Evolutionary conservation across 306 rosid genomes (phyloP).

Genomic region (Cercis canadensis): DNA sequence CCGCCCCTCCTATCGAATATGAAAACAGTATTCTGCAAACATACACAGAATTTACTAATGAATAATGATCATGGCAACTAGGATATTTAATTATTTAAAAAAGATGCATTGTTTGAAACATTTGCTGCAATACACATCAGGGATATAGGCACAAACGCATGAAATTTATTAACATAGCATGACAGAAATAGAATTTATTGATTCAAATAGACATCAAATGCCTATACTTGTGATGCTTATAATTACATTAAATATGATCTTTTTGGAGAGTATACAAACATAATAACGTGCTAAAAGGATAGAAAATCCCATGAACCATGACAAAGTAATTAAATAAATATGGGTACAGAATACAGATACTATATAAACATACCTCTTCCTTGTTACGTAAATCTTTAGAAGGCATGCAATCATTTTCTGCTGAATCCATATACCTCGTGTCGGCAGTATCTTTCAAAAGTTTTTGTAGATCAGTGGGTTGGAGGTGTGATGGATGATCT

Average conservation of each 20-base stretch:
- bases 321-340: not conserved
- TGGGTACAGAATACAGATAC: not conserved
- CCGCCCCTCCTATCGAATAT: slow-evolving; percentile 79
- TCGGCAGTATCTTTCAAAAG: slow-evolving; percentile 67
- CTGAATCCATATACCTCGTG: slow-evolving; percentile 62
- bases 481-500: slow-evolving; percentile 67
- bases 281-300: too few species aligned
- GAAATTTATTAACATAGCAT: slow-evolving; percentile 22
- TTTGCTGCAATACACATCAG: not conserved
- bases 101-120: too few species aligned
- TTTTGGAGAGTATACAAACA: too few species aligned
- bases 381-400: slow-evolving; percentile 49
- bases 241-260: not conserved
- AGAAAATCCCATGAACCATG: too few species aligned
- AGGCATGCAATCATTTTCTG: slow-evolving; percentile 46
- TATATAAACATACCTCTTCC: slow-evolving; percentile 52
- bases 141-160: slow-evolving; percentile 26
- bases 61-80: not conserved
- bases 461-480: slow-evolving; percentile 67
- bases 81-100: slow-evolving; percentile 4
- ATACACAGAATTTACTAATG: slow-evolving; percentile 6
- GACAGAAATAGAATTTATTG: slow-evolving; percentile 7
- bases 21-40: slow-evolving; percentile 65
- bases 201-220: not conserved
- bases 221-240: not conserved